phyloP scores from a whole-genome alignment of 2,329 filamentous ascomycete species.

The Lasiodiplodia hormozganensis region DNA sequence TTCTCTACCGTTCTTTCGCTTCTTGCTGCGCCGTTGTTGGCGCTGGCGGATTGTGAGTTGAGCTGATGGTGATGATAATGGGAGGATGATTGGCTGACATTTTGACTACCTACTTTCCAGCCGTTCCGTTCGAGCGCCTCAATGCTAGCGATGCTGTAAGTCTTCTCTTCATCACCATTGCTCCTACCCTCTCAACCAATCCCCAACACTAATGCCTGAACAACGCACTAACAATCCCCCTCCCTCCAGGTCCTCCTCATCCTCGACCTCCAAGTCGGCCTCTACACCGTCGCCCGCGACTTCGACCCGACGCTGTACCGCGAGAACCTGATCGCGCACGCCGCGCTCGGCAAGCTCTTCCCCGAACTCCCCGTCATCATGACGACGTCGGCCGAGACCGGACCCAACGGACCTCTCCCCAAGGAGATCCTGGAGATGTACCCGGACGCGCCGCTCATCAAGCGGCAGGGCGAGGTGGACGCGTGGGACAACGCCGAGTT shows the following conservation, averaged over 20 bases:
- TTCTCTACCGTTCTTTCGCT: not conserved
- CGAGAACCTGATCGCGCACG: constrained; percentile 72
- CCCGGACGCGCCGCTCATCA: constrained; percentile 69
- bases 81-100: not conserved
- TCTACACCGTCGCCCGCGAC: constrained; percentile 68
- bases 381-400: constrained; percentile 69
- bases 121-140: constrained; percentile 25
- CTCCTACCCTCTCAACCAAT: not conserved
- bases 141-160: constrained; percentile 17
- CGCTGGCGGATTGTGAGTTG: constrained; percentile 28
- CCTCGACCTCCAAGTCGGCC: constrained; percentile 66
- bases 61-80: not conserved
- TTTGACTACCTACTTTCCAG: not conserved
- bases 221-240: not conserved
- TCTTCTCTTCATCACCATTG: not conserved
- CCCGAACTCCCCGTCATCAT: constrained; percentile 69
- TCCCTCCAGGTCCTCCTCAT: constrained; percentile 59
- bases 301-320: constrained; percentile 70
- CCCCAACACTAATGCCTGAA: not conserved
- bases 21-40: constrained; percentile 33
- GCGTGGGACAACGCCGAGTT: constrained; percentile 79
- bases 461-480: constrained; percentile 74
- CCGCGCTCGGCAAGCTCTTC: constrained; percentile 70
- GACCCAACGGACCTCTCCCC: constrained; percentile 74
- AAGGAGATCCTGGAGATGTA: constrained; percentile 73